Evolutionary conservation across 768 basidiomycete species (phyloP), one percentile per base, ranked within the genome.

Genomic region (Hortiboletus campestris): DNA sequence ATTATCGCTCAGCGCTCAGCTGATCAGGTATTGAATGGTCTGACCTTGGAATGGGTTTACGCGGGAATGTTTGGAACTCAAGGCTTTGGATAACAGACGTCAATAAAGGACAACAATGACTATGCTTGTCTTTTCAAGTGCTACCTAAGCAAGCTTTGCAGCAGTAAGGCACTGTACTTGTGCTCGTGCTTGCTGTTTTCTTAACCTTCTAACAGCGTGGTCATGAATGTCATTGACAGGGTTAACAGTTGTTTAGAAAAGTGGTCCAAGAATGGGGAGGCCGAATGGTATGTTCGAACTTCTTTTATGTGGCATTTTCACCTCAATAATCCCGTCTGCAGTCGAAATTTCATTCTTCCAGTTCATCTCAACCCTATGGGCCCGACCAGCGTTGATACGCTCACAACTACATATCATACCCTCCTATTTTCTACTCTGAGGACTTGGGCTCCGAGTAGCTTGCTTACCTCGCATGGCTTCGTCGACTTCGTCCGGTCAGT

Each of bases 391-490:
- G 64, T 78, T 52, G 86, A 85, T 63, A 72, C 79, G 22, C 76
- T 91, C 35, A 81, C 81, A 13, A 86, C 84, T 14, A 80, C 79
- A 4, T 91, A 91, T 65, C 82, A 89, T 63, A 82, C 86, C 6
- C 78, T 92, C 41, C 63, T 91, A 12, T 78, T 78, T 43, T 80
- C 86, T 13, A 77, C 80, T 3, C 73, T 91, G 49, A 74, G 67
- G 35, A 80, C 82, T 25, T 88, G 83, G 83, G 72, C 80, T 3
- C 71, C 80, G 14, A 72, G 75, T 45, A 70, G 76, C 51, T 57
- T 72, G 16, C 72, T 91, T 25, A 74, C 80, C 14, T 72, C 81
- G 12, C 68, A 76, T 46, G 73, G 69, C 38, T 81, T 91, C 57
- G 75, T 84, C 39, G 76, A 79, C 41, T 91, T 92, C 66, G 75